Evolutionary conservation across 495 filamentous ascomycete genomes (phyloP), one percentile per base, ranked within the genome.

Genomic region (Podospora pseudoanserina): DNA sequence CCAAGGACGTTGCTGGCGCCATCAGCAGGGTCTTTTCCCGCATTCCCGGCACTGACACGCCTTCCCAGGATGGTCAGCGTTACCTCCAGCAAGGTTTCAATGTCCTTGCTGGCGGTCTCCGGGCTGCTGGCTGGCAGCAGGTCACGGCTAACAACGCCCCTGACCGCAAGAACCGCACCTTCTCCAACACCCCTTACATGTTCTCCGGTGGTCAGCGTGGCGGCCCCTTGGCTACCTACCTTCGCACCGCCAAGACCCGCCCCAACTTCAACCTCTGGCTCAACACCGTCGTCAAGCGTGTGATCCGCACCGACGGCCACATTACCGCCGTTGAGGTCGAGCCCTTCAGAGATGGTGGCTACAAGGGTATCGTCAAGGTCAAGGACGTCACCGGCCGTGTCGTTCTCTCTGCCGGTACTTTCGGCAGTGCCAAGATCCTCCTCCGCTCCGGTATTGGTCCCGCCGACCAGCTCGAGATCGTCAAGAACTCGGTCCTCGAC

Each of bases 201-300:
- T 90, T 86, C 78, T 77, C 80, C 26, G 78, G 86, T 64, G 89
- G 87, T 57, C 82, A 90, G 78, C 84, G 91, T 66, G 88, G 87
- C 49, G 91, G 91, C 13, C 91, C 90, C 60, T 79, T 92, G 71
- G 87, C 86, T 7, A 92, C 90, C 4, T 94, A 93, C 76, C 85
- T 93, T 9, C 85, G 87, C 39, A 84, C 81, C 34, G 90, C 90
- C 28, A 81, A 83, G 71, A 78, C 75, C 49, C 81, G 86, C 65
- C 74, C 75, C 30, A 91, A 92, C 81, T 92, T 94, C 81, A 80
- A 86, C 30, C 77, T 94, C 65, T 85, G 85, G 77, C 83, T 86
- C 66, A 86, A 87, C 72, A 89, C 89, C 49, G 82, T 84, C 28
- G 90, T 92, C 60, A 82, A 85, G 70, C 85, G 90, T 19, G 81